phyloP scores from a whole-genome alignment of 192 early-diverging fungal genomes.

The Jimgerdemannia lactiflua region DNA sequence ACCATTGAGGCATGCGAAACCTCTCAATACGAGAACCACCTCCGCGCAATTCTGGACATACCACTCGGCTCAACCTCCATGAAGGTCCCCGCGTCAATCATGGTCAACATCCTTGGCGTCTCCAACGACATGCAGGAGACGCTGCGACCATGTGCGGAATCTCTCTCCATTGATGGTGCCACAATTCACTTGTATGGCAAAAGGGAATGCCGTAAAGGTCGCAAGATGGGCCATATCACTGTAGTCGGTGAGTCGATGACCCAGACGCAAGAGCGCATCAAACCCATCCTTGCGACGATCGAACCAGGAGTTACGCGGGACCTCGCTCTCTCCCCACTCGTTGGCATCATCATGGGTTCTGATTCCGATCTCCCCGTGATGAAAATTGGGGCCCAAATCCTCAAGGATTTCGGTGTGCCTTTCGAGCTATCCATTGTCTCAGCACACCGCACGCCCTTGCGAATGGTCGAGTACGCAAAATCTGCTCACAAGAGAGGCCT shows the following conservation, averaged over 20 bases:
- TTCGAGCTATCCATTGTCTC: conserved; percentile 98
- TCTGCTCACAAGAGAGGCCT: conserved; percentile 86
- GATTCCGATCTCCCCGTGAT: conserved; percentile 97
- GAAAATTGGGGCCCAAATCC: conserved; percentile 85
- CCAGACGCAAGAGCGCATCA: conserved; percentile 64
- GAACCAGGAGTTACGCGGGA: conserved; percentile 53
- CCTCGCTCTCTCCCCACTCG: conserved; percentile 62
- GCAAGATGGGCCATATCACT: conserved; percentile 99
- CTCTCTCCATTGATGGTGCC: conserved; percentile 78
- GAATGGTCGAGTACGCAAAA: conserved; percentile 92
- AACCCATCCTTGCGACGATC: conserved; percentile 57
- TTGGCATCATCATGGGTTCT: conserved; percentile 99
- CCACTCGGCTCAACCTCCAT: conserved; percentile 84
- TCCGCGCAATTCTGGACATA: conserved; percentile 88
- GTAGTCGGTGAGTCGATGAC: conserved; percentile 84
- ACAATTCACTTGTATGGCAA: conserved; percentile 97
- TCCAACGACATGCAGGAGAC: conserved; percentile 56
- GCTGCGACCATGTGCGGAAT: conserved; percentile 62
- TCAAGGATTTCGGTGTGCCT: conserved; percentile 87
- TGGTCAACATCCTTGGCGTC: conserved; percentile 95
- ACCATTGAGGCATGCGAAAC: conserved; percentile 98
- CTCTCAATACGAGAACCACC: conserved; percentile 94
- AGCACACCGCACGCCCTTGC: conserved; percentile 92
- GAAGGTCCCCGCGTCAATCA: conserved; percentile 88
- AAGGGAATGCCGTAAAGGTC: conserved; percentile 76